These are phyloP conservation scores for Cryphonectria carpinicola DNA, from an alignment of 2,329 filamentous ascomycete species.

Conservation along the genomic window DNA sequence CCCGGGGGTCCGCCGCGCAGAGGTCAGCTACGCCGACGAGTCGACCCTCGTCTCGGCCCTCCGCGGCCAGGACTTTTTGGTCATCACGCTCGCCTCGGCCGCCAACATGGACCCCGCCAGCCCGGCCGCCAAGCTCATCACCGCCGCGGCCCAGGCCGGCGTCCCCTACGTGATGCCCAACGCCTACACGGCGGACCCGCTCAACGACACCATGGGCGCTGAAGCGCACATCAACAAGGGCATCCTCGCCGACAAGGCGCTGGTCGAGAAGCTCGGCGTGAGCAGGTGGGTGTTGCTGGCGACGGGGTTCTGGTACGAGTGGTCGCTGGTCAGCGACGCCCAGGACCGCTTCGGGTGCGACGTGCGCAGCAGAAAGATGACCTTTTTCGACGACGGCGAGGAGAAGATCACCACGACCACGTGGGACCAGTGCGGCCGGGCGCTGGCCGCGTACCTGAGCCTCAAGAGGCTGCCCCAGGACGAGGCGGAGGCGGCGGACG, in stretches of 20 bases:
- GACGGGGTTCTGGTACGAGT: conserved; percentile 59
- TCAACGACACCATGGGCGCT: conserved; percentile 41
- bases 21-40: conserved; percentile 50
- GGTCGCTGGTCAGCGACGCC: conserved; percentile 43
- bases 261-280: conserved; percentile 45
- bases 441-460: conserved; percentile 53
- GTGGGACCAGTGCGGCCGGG: conserved; percentile 58
- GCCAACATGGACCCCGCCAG: conserved; percentile 43
- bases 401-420: conserved; percentile 60
- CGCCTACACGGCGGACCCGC: conserved; percentile 46
- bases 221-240: conserved; percentile 41
- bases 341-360: conserved; percentile 52
- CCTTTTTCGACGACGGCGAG: conserved; percentile 59
- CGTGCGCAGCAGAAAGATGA: conserved; percentile 45
- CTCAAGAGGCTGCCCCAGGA: conserved; percentile 47
- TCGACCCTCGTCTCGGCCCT: conserved; percentile 53
- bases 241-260: conserved; percentile 36
- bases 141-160: conserved; percentile 58
- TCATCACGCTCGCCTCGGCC: conserved; percentile 54
- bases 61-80: conserved; percentile 57
- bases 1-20: conserved; percentile 44
- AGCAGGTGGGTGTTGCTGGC: conserved; percentile 50
- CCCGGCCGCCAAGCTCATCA: conserved; percentile 53
- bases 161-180: conserved; percentile 62
- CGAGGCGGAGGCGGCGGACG: conserved; percentile 38